A percentile compares a stretch with the other conserved stretches of the same genome.
These are phyloP conservation scores for Ogataea philodendri DNA, from an alignment of 805 yeast genomes.

Conservation along the genomic window DNA sequence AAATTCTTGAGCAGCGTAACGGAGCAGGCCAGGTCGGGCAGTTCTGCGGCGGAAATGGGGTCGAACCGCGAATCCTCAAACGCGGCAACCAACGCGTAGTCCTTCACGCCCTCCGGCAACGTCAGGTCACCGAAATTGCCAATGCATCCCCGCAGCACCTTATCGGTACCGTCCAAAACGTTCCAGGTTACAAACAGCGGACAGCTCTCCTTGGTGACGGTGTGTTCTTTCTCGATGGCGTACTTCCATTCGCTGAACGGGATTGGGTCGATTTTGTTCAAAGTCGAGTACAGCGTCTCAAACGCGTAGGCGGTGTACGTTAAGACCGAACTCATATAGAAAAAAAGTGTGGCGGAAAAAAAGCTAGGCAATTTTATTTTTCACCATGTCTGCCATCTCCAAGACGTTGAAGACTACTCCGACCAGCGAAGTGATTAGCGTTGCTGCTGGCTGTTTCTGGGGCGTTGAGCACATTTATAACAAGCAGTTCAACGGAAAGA, in stretches of 20 bases:
- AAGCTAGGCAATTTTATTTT: background rate
- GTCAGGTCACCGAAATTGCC: conserved; percentile 73
- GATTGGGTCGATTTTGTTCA: conserved; percentile 21
- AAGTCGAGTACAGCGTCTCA: conserved; percentile 35
- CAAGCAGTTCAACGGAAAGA: conserved; percentile 62
- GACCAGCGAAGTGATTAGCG: conserved; percentile 52
- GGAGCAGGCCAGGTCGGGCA: conserved; percentile 50
- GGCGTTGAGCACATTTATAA: conserved; percentile 83
- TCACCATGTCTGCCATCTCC: conserved; percentile 19
- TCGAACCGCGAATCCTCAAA: conserved; percentile 74
- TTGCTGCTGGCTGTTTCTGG: conserved; percentile 77
- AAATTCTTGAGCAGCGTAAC: conserved; percentile 67
- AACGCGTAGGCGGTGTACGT: conserved; percentile 42
- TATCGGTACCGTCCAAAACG: conserved; percentile 29
- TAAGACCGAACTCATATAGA: conserved; percentile 20
- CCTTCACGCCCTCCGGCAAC: conserved; percentile 55
- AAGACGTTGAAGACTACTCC: conserved; percentile 29
- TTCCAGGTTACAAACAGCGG: conserved; percentile 94
- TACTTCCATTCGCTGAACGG: conserved; percentile 15
- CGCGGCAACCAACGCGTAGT: conserved; percentile 68
- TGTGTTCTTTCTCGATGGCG: conserved; percentile 12
- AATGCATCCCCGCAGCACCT: conserved; percentile 79
- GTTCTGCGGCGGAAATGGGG: conserved; percentile 58
- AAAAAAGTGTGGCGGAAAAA: background rate
- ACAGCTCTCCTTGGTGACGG: conserved; percentile 25